A percentile compares a stretch with the other conserved stretches of the same genome.
phyloP scores from a whole-genome alignment of 2,329 filamentous ascomycete species.

The Monilinia polystroma region DNA sequence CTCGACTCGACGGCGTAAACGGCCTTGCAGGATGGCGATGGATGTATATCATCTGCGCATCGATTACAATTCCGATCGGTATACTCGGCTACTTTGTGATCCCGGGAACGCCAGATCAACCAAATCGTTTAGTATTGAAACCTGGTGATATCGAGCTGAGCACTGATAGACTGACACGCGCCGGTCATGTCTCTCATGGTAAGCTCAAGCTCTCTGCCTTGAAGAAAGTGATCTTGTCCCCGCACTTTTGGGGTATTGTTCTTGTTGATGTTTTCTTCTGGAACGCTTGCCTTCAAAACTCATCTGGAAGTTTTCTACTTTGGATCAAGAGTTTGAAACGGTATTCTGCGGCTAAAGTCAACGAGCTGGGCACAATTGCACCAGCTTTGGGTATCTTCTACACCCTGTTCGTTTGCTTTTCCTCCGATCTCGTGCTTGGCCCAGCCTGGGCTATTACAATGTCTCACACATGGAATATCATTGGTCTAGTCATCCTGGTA shows the following conservation, averaged over 20 bases:
- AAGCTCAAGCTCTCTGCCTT: background rate
- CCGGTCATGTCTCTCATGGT: background rate
- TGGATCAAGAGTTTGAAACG: conserved; percentile 44
- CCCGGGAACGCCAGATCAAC: conserved; percentile 52
- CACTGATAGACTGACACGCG: background rate
- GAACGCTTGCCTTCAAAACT: background rate
- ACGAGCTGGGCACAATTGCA: conserved; percentile 52
- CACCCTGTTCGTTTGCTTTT: conserved; percentile 53
- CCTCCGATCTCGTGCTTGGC: conserved; percentile 53
- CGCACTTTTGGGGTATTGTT: background rate
- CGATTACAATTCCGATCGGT: conserved; percentile 56
- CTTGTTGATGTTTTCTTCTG: background rate
- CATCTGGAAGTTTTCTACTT: background rate
- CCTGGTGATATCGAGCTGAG: conserved; percentile 16
- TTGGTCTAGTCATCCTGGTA: conserved; percentile 51
- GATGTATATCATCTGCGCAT: conserved; percentile 55
- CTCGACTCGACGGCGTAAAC: conserved; percentile 30
- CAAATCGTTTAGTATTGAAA: conserved; percentile 46
- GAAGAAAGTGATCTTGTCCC: background rate
- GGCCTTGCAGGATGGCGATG: conserved; percentile 43
- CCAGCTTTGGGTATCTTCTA: conserved; percentile 58
- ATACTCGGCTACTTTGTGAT: conserved; percentile 52
- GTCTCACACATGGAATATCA: conserved; percentile 44
- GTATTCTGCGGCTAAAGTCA: conserved; percentile 49
- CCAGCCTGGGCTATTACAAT: conserved; percentile 56